Conservation (phyloP, 257 asterid genomes). For the Fraxinus anomala region DNA sequence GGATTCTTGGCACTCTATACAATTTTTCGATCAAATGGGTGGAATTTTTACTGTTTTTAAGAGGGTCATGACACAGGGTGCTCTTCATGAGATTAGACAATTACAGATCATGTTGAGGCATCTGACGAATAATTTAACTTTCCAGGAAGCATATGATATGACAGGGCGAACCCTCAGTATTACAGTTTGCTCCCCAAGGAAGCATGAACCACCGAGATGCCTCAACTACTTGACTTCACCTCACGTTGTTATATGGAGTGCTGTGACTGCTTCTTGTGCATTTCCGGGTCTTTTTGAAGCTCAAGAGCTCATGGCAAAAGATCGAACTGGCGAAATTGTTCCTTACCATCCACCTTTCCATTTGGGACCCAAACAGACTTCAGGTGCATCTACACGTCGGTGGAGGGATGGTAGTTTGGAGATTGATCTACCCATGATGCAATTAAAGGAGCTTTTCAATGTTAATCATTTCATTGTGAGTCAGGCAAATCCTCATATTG, state of each 20-base stretch:
- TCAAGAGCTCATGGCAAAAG: slow-evolving; percentile 96
- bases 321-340: slow-evolving; percentile 84
- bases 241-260: slow-evolving; percentile 98
- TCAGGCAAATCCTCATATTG: slow-evolving; percentile 97
- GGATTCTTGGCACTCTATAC: slow-evolving; percentile 86
- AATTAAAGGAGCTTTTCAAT: slow-evolving; percentile 92
- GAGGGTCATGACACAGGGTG: slow-evolving; percentile 85
- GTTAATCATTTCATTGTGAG: slow-evolving; percentile 96
- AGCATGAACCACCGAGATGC: slow-evolving; percentile 97
- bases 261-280: slow-evolving; percentile 95
- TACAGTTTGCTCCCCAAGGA: slow-evolving; percentile 94
- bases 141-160: slow-evolving; percentile 96
- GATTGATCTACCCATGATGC: slow-evolving; percentile 95
- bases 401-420: slow-evolving; percentile 99
- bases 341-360: slow-evolving; percentile 98
- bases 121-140: slow-evolving; percentile 85
- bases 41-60: slow-evolving; percentile 72
- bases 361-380: slow-evolving; percentile 71
- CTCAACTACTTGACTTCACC: slow-evolving; percentile 97
- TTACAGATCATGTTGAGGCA: slow-evolving; percentile 76
- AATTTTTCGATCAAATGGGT: slow-evolving; percentile 83
- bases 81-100: slow-evolving; percentile 89
- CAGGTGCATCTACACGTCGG: slow-evolving; percentile 64
- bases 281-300: slow-evolving; percentile 98
- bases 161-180: slow-evolving; percentile 84